Base-by-base conservation (phyloP, 2,329 filamentous ascomycete genomes). In the Claviceps citrina region DNA sequence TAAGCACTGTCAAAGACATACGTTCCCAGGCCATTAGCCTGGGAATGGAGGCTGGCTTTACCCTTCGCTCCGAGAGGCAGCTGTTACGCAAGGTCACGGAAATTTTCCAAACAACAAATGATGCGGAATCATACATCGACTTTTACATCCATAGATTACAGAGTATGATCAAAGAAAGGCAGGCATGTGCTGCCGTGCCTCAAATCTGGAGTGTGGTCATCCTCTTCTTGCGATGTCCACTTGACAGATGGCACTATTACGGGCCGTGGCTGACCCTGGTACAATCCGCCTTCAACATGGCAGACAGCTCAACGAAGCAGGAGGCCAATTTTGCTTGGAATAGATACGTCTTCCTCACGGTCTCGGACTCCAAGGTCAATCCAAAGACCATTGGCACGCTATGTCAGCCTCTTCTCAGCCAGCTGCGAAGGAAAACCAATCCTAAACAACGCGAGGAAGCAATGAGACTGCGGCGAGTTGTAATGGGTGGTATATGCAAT, bases 311-410 rank as follows among this genome's bases (percentile, higher is more conserved):
- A 33, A 81, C 79, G 33, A 84, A 80, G 50, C 67, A 75, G 12
- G 78, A 93, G 51, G 84, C 87, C 18, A 85, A 89, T 51, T 65
- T 78, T 41, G 86, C 86, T 1, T 95, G 89, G 84, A 84, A 83
- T 49, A 79, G 83, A 39, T 76, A 95, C 33, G 73, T 91, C 16
- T 93, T 81, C 54, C 73, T 78, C 6, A 69, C 84, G 13, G 71
- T 79, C 40, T 70, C 78, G 0, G 76, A 80, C 47, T 63, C 72
- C 22, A 76, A 71, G 35, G 72, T 80, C 50, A 45, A 47, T 38
- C 62, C 49, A 8, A 60, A 61, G 30, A 48, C 47, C 7, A 50
- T 56, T 15, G 48, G 44, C 3, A 61, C 58, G 1, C 64, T 93
- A 2, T 73, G 71, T 42, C 75, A 80, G 43, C 84, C 84, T 0